A percentile compares a stretch with the other conserved stretches of the same genome.
phyloP scores from a whole-genome alignment of 1,139 yeast genomes.

The Magnusiomyces paraingens region DNA sequence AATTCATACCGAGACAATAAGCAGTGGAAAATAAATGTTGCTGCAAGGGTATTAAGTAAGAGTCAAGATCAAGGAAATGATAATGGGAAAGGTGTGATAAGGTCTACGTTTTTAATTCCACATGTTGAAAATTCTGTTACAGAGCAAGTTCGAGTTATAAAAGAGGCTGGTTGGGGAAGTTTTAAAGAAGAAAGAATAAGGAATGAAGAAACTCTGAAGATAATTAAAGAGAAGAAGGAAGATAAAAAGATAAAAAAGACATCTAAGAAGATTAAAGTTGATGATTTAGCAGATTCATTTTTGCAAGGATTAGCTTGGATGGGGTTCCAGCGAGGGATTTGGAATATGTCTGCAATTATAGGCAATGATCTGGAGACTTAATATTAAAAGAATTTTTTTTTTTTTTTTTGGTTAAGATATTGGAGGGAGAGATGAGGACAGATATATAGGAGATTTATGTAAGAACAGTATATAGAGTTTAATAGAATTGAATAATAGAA shows the following conservation, averaged over 20 bases:
- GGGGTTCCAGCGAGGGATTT: conserved; percentile 38
- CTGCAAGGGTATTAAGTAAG: not conserved
- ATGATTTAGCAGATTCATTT: conserved; percentile 55
- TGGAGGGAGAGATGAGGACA: no score
- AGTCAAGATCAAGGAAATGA: not conserved
- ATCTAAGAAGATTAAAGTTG: conserved; percentile 40
- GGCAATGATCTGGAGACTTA: not conserved
- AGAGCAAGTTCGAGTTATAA: no score
- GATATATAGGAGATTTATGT: no score
- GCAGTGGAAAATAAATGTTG: conserved; percentile 2
- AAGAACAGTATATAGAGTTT: no score
- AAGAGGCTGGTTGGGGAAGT: no score
- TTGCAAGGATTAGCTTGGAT: conserved; percentile 52
- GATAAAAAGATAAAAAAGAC: not conserved
- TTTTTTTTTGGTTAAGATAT: no score
- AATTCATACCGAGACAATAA: conserved; percentile 3
- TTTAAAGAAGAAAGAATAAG: no score
- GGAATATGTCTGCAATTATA: not conserved
- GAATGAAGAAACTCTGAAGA: no score
- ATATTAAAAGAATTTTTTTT: no score
- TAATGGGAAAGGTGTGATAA: not conserved
- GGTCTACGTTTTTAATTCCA: not conserved
- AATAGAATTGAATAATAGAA: no score
- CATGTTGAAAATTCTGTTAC: not conserved
- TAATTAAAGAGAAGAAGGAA: no score